Evolutionary conservation across 1,284 basidiomycete species (phyloP).

Genomic region (Mycena sp.): DNA sequence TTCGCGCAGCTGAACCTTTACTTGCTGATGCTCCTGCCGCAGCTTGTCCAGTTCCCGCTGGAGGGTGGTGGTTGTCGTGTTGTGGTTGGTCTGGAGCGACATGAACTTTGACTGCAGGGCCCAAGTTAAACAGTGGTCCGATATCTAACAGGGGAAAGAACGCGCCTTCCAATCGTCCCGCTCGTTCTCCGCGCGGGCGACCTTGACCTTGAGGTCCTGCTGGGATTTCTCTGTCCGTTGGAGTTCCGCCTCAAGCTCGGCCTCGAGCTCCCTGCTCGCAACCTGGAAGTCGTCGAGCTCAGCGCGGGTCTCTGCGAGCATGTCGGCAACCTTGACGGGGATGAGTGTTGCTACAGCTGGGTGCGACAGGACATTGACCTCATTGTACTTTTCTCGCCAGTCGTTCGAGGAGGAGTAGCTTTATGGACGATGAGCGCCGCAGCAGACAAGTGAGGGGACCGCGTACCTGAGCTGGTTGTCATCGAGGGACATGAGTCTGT

Average conservation of each 20-base stretch:
- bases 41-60: constrained; percentile 90
- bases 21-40: constrained; percentile 81
- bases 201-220: constrained; percentile 81
- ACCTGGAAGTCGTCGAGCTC: constrained; percentile 93
- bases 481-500: constrained; percentile 68
- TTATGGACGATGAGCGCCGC: constrained; percentile 2
- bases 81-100: constrained; percentile 89
- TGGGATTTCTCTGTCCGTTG: constrained; percentile 89
- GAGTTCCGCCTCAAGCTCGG: constrained; percentile 91
- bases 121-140: not conserved
- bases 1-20: constrained; percentile 86
- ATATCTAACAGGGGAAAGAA: constrained; percentile 21
- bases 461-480: constrained; percentile 68
- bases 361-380: constrained; percentile 47
- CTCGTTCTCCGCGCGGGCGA: constrained; percentile 79
- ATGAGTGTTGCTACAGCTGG: constrained; percentile 19
- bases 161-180: constrained; percentile 93
- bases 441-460: not conserved
- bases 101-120: constrained; percentile 82
- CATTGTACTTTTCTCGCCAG: constrained; percentile 87
- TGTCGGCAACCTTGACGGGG: constrained; percentile 69
- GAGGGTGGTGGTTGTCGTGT: constrained; percentile 85
- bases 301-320: constrained; percentile 84
- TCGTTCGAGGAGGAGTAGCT: constrained; percentile 66
- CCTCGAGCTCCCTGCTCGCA: constrained; percentile 92